Base-by-base conservation (phyloP, 2,329 filamentous ascomycete species). In the Mariannaea elegans region DNA sequence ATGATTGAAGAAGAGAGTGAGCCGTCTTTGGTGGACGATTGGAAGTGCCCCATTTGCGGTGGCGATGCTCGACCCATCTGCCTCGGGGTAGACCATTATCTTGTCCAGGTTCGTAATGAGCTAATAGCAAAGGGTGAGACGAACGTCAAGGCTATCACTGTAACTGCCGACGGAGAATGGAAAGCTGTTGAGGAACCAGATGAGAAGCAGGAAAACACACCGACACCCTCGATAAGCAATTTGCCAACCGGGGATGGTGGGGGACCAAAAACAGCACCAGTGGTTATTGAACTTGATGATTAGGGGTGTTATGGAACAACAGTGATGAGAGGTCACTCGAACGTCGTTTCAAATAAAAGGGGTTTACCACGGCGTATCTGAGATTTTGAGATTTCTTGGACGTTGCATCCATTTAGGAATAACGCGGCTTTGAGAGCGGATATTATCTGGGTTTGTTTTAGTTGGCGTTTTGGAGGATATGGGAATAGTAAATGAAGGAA, bases 41-140 rank as follows among this genome's bases (percentile, higher is more conserved):
- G 94, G 93, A 90, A 85, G 63, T 99, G 95, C 69, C 95, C 95
- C 0, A 87, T 97, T 27, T 98, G 94, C 74, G 81, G 82, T 23
- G 80, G 78, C 29, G 94, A 97, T 74, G 93, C 91, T 10, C 85
- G 94, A 13, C 95, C 94, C 0, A 80, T 82, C 21, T 85, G 80
- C 61, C 82, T 98, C 1, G 75, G 87, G 2, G 79, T 94, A 6
- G 94, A 98, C 70, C 85, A 85, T 2, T 97, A 93, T 72, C 80
- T 97, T 42, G 71, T 82, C 12, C 76, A 84, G 0, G 87, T 97
- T 0, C 82, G 87, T 13, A 69, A 75, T 1, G 73, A 82, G 45
- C 78, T 96, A 7, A 27, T 70, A 4, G 53, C 58, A 10, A 53
- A 55, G 6, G 65, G 68, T 2, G 63, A 66, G 9, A 48, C 36